phyloP scores from a whole-genome alignment of 352 stramenopile genomes.

The Pythium oligandrum region DNA sequence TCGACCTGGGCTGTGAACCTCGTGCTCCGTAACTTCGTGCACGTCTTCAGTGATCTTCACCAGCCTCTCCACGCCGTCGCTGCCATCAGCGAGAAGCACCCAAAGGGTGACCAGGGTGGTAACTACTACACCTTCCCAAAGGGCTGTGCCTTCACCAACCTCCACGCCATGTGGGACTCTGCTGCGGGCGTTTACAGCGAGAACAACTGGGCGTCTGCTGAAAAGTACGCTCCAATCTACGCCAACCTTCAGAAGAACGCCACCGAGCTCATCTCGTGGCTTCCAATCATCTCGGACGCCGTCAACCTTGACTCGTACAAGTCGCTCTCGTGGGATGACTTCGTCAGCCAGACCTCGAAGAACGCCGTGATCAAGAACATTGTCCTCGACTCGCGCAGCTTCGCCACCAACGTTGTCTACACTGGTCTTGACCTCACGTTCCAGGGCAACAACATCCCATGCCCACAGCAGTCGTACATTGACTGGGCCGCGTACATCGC shows the following conservation, averaged over 20 bases:
- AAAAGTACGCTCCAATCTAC: neutral
- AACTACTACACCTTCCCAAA: constrained; percentile 3
- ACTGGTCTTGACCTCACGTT: constrained; percentile 26
- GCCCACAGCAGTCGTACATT: constrained; percentile 11
- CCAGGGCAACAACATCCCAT: constrained; percentile 12
- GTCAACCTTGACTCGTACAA: constrained; percentile 40
- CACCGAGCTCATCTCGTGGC: constrained; percentile 17
- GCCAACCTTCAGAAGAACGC: neutral
- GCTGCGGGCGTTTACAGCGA: neutral
- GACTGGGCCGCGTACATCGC: constrained; percentile 13
- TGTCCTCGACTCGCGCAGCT: constrained; percentile 42
- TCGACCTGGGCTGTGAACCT: constrained; percentile 54
- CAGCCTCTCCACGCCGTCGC: constrained; percentile 46
- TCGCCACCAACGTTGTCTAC: constrained; percentile 36
- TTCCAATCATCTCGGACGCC: constrained; percentile 25
- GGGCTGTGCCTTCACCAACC: constrained; percentile 1
- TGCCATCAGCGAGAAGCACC: constrained; percentile 6
- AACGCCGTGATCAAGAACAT: constrained; percentile 25
- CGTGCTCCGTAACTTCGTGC: constrained; percentile 52
- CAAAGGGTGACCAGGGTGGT: constrained; percentile 4
- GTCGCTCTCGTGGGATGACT: constrained; percentile 25
- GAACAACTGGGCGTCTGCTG: constrained; percentile 1
- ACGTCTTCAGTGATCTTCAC: constrained; percentile 57
- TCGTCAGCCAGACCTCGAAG: constrained; percentile 25
- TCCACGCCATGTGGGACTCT: constrained; percentile 2